Percentiles rank a stretch among this genome's conserved stretches.
phyloP scores from a whole-genome alignment of 2,329 filamentous ascomycete genomes.

The Akanthomyces dipterigenus region DNA sequence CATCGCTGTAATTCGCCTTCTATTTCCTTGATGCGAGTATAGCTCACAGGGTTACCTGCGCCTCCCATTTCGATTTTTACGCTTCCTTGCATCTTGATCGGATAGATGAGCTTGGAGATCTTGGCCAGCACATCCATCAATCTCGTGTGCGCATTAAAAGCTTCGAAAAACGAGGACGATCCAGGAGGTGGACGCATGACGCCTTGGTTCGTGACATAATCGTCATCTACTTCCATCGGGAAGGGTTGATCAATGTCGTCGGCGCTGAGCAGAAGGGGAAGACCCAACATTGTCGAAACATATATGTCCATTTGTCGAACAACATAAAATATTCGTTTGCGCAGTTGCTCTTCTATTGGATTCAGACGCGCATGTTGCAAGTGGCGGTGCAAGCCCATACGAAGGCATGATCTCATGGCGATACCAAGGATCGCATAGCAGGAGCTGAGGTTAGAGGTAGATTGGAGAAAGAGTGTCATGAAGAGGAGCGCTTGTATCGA shows the following conservation, averaged over 20 bases:
- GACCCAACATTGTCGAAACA: conserved; percentile 59
- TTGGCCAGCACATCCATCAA: conserved; percentile 59
- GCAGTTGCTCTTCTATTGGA: conserved; percentile 56
- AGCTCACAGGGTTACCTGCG: conserved; percentile 56
- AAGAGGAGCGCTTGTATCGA: conserved; percentile 72
- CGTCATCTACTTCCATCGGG: conserved; percentile 59
- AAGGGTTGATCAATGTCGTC: conserved; percentile 63
- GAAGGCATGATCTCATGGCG: conserved; percentile 66
- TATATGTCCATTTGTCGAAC: conserved; percentile 66
- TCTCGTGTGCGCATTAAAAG: conserved; percentile 59
- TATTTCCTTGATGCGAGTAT: conserved; percentile 56
- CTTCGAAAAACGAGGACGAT: conserved; percentile 53
- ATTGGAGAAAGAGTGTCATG: conserved; percentile 75
- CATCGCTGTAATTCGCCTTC: conserved; percentile 57
- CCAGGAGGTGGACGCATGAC: conserved; percentile 50
- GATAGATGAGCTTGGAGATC: conserved; percentile 60
- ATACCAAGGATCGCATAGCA: conserved; percentile 79
- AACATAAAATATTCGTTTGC: conserved; percentile 60
- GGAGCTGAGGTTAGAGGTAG: conserved; percentile 69
- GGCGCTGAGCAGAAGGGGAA: conserved; percentile 54
- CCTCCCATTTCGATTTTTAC: conserved; percentile 35
- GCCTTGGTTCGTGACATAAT: conserved; percentile 55
- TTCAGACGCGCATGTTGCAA: conserved; percentile 57
- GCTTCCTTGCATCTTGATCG: conserved; percentile 48
- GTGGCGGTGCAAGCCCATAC: conserved; percentile 71